phyloP scores from a whole-genome alignment of 177 flowering plant species.

The Vitis hybrid region DNA sequence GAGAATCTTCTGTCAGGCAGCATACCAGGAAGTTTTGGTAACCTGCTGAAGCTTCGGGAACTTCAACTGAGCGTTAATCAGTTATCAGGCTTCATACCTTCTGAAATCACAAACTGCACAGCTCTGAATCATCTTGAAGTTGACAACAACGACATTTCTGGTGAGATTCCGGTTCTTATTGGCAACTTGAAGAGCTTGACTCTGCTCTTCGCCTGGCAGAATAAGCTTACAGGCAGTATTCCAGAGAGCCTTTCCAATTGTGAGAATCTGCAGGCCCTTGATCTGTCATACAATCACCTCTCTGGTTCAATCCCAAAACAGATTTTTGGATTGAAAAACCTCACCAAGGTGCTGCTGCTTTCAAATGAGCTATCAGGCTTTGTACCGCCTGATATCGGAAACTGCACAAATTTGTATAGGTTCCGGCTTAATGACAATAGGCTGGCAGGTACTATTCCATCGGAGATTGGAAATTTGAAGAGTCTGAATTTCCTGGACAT shows the following conservation, averaged over 20 bases:
- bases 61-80: conserved; percentile 75
- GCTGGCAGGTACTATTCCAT: conserved; percentile 63
- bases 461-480: conserved; percentile 58
- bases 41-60: conserved; percentile 52
- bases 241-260: conserved; percentile 64
- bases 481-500: conserved; percentile 61
- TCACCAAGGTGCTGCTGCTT: conserved; percentile 64
- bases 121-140: conserved; percentile 60
- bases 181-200: conserved; percentile 62
- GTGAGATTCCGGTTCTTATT: conserved; percentile 59
- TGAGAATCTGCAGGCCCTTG: conserved; percentile 64
- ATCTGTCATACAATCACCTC: conserved; percentile 66
- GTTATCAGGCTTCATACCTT: conserved; percentile 61
- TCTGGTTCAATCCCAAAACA: conserved; percentile 55
- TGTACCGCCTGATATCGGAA: conserved; percentile 71
- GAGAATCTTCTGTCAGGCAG: conserved; percentile 64
- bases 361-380: conserved; percentile 70
- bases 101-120: conserved; percentile 55
- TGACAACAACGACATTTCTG: conserved; percentile 69
- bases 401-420: conserved; percentile 59
- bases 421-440: conserved; percentile 53
- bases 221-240: conserved; percentile 59
- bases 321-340: conserved; percentile 57
- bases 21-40: conserved; percentile 63
- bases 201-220: conserved; percentile 77